Base-by-base conservation (phyloP, 106 monocot species). In the Chionographis japonica region DNA sequence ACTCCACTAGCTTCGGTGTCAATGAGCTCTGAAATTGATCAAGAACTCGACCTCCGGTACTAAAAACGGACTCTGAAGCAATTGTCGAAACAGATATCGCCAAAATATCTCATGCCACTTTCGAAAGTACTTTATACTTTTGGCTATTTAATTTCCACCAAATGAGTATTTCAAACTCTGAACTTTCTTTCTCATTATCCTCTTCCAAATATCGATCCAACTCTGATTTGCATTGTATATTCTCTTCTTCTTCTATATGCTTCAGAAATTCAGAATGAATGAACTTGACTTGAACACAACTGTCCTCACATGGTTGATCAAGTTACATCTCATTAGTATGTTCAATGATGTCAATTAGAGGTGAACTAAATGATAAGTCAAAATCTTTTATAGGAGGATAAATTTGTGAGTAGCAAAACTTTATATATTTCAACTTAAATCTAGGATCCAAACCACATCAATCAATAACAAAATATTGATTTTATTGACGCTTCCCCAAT, bases 361-460 rank as follows among this genome's bases (percentile, higher is more conserved):
- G 9, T 8, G 19, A 6, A 20, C 37, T 17, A 6, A 4, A 35
- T 6, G 9, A 4, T 0, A 0, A 20, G 0, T 59, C 9, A 36
- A 35, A 0, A 4, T 6, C 9, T 19, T 65, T n/a, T 41, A 3
- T 3, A 6, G 6, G 12, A 2, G 49, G 17, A 46, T 50, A 66
- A 7, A 58, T 37, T 12, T 40, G 9, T 4, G 15, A 17, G 8
- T 17, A 6, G 14, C 18, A 40, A 67, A 58, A 67, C 11, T 68
- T 50, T 2, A 75, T 4, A 52, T 60, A 58, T 17, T 66, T 67
- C 56, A 75, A 15, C 8, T 75, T 75, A 53, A 35, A 67, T 27
- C 40, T 11, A 27, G 27, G 27, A 27, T 75, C 67, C 8, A 68
- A 43, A 59, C 56, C 5, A 68, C 35, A 5, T 46, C 75, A 37